These are phyloP conservation scores for Xerocomus alliaceus DNA, from an alignment of 1,284 basidiomycete genomes.

Conservation along the genomic window DNA sequence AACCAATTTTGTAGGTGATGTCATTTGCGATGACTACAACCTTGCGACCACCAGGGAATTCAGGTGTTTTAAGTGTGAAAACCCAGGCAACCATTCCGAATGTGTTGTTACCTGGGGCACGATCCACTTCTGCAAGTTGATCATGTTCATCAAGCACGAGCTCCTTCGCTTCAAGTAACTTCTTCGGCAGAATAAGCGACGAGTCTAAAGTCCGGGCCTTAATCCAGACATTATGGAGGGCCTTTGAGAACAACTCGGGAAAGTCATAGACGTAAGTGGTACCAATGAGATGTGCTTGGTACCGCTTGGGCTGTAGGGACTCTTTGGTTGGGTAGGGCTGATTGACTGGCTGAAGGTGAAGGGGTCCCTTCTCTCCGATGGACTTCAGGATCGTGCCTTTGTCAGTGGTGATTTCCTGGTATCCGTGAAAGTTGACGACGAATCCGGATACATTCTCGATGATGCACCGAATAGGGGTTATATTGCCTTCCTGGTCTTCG, in stretches of 20 bases:
- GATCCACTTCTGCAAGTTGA: slow-evolving; percentile 86
- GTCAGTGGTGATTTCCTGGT: slow-evolving; percentile 97
- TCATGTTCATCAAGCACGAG: slow-evolving; percentile 95
- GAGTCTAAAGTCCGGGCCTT: slow-evolving; percentile 72
- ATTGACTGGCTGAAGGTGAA: slow-evolving; percentile 93
- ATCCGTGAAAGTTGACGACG: slow-evolving; percentile 98
- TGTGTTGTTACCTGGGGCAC: slow-evolving; percentile 91
- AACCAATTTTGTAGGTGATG: slow-evolving; percentile 98
- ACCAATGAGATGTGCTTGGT: slow-evolving; percentile 98
- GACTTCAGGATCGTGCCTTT: slow-evolving; percentile 96
- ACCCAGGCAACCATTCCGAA: slow-evolving; percentile 99
- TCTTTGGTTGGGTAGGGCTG: slow-evolving; percentile 96
- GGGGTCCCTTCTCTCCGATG: slow-evolving; percentile 91
- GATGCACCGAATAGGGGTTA: slow-evolving; percentile 94
- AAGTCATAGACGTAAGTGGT: slow-evolving; percentile 99
- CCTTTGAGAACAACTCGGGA: slow-evolving; percentile 98
- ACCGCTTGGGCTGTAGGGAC: slow-evolving; percentile 98
- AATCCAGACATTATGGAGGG: slow-evolving; percentile 91
- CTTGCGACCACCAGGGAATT: slow-evolving; percentile 89
- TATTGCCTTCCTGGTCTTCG: slow-evolving; percentile 91
- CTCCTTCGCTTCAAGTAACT: slow-evolving; percentile 84
- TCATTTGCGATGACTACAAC: slow-evolving; percentile 96
- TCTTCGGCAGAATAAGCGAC: slow-evolving; percentile 76
- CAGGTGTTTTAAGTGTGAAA: slow-evolving; percentile 91
- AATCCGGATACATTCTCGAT: slow-evolving; percentile 99